A percentile compares a stretch with the other conserved stretches of the same genome.
These are phyloP conservation scores for Conringia planisiliqua DNA, from an alignment of 345 rosid genomes.

Conservation along the genomic window DNA sequence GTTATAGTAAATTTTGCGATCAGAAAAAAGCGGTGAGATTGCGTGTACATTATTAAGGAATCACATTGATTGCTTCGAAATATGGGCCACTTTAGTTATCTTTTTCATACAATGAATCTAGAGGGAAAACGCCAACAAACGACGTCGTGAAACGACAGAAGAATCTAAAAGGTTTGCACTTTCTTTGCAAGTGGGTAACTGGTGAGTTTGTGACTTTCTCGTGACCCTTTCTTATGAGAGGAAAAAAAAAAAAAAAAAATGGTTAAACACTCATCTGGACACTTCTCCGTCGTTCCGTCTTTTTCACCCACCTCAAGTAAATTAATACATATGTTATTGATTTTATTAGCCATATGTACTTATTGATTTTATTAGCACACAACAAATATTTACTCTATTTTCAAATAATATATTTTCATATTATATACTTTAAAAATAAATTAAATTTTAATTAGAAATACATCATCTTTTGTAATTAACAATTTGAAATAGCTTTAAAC, in stretches of 20 bases:
- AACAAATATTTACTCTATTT: too few relatives aligned
- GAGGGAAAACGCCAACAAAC: neutral
- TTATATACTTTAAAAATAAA: too few relatives aligned
- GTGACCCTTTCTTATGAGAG: conserved; percentile 6
- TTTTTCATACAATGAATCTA: conserved; percentile 15
- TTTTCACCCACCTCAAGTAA: too few relatives aligned
- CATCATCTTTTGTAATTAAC: too few relatives aligned
- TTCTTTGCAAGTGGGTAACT: conserved; percentile 16
- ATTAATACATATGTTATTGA: too few relatives aligned
- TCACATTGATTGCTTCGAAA: conserved; percentile 5
- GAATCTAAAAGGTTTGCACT: conserved; percentile 8
- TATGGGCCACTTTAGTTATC: neutral
- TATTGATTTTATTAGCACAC: too few relatives aligned
- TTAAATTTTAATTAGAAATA: too few relatives aligned
- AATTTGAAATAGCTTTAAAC: too few relatives aligned
- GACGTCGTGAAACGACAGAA: conserved; percentile 1
- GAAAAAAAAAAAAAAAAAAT: neutral
- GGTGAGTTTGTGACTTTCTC: conserved; percentile 34
- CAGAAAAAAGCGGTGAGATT: neutral
- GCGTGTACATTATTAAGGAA: neutral
- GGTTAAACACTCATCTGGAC: conserved; percentile 4
- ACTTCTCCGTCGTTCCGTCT: conserved; percentile 1
- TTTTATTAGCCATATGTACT: too few relatives aligned
- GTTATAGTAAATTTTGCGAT: neutral
- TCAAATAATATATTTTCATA: too few relatives aligned